phyloP scores from a whole-genome alignment of 164 flowering plant species.

The Aristolochia contorta region DNA sequence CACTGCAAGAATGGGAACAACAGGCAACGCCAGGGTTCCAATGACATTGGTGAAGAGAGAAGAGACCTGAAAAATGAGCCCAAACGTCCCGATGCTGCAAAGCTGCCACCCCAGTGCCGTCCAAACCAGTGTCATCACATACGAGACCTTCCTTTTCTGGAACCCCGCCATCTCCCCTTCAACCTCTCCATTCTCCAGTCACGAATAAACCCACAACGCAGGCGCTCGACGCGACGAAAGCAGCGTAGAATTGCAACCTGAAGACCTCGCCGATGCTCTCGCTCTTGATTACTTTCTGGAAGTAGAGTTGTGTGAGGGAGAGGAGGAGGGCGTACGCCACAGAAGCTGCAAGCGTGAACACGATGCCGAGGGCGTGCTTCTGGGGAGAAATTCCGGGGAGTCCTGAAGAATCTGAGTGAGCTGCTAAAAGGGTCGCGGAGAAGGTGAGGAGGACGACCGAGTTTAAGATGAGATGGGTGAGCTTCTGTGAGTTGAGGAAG shows the following conservation, averaged over 20 bases:
- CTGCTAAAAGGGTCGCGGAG: slow-evolving; percentile 19
- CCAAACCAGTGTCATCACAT: slow-evolving; percentile 24
- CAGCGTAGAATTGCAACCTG: slow-evolving; percentile 18
- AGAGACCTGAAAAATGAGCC: slow-evolving; percentile 19
- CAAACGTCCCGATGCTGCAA: slow-evolving; percentile 16
- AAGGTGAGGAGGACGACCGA: slow-evolving; percentile 17
- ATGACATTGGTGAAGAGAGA: slow-evolving; percentile 28
- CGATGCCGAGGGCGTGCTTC: slow-evolving; percentile 15
- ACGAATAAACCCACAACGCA: slow-evolving; percentile 21
- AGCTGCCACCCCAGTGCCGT: slow-evolving; percentile 22
- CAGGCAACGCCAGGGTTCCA: slow-evolving; percentile 18
- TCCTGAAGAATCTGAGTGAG: slow-evolving; percentile 6
- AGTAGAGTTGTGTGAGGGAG: slow-evolving; percentile 16
- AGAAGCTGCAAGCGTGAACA: slow-evolving; percentile 24
- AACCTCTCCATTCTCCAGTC: slow-evolving; percentile 25
- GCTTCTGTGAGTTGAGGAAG: slow-evolving; percentile 19
- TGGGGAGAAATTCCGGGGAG: slow-evolving; percentile 6
- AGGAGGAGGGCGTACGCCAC: slow-evolving; percentile 17
- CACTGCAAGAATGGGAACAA: slow-evolving; percentile 21
- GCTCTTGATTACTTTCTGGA: slow-evolving; percentile 15
- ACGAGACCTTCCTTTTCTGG: slow-evolving; percentile 13
- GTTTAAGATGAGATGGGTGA: slow-evolving; percentile 16
- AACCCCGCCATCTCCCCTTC: slow-evolving; percentile 16
- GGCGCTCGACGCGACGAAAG: slow-evolving; percentile 14
- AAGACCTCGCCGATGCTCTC: slow-evolving; percentile 13